These are phyloP conservation scores for Actinomucor elegans DNA, from an alignment of 371 early-diverging fungal genomes.

Conservation along the genomic window DNA sequence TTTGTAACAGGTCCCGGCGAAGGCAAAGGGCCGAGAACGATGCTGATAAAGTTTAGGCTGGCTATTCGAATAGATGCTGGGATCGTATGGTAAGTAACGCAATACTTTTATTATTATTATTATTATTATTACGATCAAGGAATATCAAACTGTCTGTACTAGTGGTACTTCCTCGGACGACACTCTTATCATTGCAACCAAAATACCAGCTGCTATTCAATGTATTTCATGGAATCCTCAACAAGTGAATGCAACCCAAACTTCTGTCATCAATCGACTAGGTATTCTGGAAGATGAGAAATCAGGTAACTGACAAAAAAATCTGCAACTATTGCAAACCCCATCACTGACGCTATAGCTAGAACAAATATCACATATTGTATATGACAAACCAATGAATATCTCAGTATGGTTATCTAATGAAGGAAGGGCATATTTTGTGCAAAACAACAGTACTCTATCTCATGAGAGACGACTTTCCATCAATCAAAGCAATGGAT, in stretches of 20 bases:
- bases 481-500: not conserved
- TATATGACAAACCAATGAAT: conserved; percentile 41
- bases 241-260: conserved; percentile 43
- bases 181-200: conserved; percentile 43
- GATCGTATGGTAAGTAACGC: conserved; percentile 36
- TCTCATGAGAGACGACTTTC: conserved; percentile 11
- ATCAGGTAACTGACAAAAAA: conserved; percentile 4
- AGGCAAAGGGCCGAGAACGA: conserved; percentile 43
- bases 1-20: conserved; percentile 50
- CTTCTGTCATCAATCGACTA: conserved; percentile 26
- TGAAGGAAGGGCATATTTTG: conserved; percentile 41
- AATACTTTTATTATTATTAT: not conserved
- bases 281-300: conserved; percentile 26
- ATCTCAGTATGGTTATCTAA: conserved; percentile 42
- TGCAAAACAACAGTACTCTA: conserved; percentile 21
- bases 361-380: conserved; percentile 29
- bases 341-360: not conserved
- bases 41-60: conserved; percentile 43
- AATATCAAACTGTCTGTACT: too few relatives aligned
- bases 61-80: conserved; percentile 54
- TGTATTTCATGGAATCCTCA: conserved; percentile 54
- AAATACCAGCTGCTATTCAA: conserved; percentile 46
- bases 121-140: too few relatives aligned
- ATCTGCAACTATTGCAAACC: not conserved
- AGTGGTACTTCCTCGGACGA: conserved; percentile 48